These are phyloP conservation scores for Neckera pumila DNA, from an alignment of 225 moss, liverwort and hornwort species.

Conservation along the genomic window DNA sequence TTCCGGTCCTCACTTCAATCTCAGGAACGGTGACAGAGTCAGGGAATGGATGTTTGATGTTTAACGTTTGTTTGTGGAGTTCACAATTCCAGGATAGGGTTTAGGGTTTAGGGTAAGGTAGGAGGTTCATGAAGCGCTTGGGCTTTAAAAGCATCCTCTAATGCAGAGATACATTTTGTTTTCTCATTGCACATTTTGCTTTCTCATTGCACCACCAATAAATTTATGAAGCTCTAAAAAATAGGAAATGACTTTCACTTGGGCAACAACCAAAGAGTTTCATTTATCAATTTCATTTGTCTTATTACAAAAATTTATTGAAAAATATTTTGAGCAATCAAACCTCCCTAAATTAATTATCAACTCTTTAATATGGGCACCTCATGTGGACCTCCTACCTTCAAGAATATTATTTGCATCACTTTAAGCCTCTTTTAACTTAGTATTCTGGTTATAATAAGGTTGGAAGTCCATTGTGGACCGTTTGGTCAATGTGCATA, in stretches of 20 bases:
- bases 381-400: neutral
- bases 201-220: no score
- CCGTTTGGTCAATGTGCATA: rapidly evolving
- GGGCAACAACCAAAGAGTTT: no score
- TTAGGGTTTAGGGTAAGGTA: neutral
- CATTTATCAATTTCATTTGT: no score
- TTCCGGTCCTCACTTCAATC: neutral
- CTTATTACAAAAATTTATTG: no score
- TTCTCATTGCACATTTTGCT: neutral
- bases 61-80: neutral
- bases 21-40: no score
- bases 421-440: neutral
- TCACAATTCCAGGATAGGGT: neutral
- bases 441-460: neutral
- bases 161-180: neutral
- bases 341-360: neutral
- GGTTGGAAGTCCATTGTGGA: neutral
- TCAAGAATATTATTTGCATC: neutral
- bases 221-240: neutral
- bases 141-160: neutral
- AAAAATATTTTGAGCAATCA: neutral
- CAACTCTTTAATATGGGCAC: neutral
- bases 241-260: no score
- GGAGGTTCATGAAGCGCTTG: neutral
- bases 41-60: neutral